Percentiles rank a stretch among this genome's conserved stretches.
Conservation (phyloP, 805 yeast species). For the Ogataea paradorogensis region DNA sequence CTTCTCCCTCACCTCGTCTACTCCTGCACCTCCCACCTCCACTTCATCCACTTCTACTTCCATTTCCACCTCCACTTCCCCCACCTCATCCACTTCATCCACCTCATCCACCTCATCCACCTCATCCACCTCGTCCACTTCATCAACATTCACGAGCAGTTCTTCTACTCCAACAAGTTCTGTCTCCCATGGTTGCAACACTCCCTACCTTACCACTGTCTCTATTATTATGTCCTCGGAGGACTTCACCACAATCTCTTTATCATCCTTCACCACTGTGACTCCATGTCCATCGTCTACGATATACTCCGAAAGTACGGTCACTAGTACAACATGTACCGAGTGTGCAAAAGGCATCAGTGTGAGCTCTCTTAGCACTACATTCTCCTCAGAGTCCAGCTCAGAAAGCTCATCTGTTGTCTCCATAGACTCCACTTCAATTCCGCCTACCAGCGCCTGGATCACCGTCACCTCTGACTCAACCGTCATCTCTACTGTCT, state of each 20-base stretch:
- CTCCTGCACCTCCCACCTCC: no score
- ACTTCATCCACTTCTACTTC: constrained; percentile 2
- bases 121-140: constrained; percentile 6
- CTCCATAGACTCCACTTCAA: neutral
- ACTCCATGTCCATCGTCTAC: constrained; percentile 8
- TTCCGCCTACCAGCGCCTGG: neutral
- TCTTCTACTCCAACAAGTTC: constrained; percentile 5
- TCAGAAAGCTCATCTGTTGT: no score
- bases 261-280: constrained; percentile 8
- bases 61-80: neutral
- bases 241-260: neutral
- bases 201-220: constrained; percentile 1
- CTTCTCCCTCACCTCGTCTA: neutral
- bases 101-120: constrained; percentile 2
- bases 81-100: constrained; percentile 12
- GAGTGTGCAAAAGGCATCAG: constrained; percentile 6
- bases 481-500: constrained; percentile 1
- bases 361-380: neutral
- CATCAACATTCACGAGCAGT: constrained; percentile 3
- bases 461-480: neutral
- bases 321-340: constrained; percentile 12
- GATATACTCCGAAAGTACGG: constrained; percentile 4
- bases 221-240: constrained; percentile 1
- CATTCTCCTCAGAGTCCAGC: neutral
- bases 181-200: constrained; percentile 4